These are phyloP conservation scores for Chenopodium suecicum DNA, from an alignment of 148 eudicot species.

Conservation along the genomic window DNA sequence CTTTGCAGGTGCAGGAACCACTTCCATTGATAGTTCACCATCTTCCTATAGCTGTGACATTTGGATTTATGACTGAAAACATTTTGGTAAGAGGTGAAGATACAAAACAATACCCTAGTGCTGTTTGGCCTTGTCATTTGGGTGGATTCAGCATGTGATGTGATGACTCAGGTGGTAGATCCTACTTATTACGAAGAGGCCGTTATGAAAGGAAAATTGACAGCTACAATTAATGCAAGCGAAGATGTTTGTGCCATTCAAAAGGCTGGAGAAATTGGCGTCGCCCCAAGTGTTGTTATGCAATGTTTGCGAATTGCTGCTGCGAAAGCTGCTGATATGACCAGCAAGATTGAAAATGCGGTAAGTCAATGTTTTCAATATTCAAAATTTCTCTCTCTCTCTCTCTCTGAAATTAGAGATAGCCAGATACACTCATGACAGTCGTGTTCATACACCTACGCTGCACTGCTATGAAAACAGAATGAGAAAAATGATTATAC, in stretches of 20 bases:
- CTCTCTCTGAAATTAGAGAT: neutral
- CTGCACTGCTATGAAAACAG: too few species aligned
- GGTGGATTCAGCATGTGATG: conserved; percentile 3
- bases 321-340: conserved; percentile 77
- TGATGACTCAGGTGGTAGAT: conserved; percentile 62
- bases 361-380: conserved; percentile 26
- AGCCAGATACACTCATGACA: neutral
- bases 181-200: conserved; percentile 87
- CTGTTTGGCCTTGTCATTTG: conserved; percentile 3
- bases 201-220: conserved; percentile 78
- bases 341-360: conserved; percentile 58
- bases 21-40: conserved; percentile 79
- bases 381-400: neutral
- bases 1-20: conserved; percentile 74
- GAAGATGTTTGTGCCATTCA: conserved; percentile 93
- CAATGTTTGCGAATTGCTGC: conserved; percentile 82
- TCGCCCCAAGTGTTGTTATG: conserved; percentile 57
- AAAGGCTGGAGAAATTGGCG: conserved; percentile 85
- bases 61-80: conserved; percentile 63
- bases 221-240: conserved; percentile 69
- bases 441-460: too few species aligned
- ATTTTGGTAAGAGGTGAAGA: conserved; percentile 53
- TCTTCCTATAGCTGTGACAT: conserved; percentile 88
- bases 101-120: neutral
- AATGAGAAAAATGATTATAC: too few species aligned